Conservation (phyloP, 2,329 filamentous ascomycete genomes). For the Cladobotryum mycophilum region DNA sequence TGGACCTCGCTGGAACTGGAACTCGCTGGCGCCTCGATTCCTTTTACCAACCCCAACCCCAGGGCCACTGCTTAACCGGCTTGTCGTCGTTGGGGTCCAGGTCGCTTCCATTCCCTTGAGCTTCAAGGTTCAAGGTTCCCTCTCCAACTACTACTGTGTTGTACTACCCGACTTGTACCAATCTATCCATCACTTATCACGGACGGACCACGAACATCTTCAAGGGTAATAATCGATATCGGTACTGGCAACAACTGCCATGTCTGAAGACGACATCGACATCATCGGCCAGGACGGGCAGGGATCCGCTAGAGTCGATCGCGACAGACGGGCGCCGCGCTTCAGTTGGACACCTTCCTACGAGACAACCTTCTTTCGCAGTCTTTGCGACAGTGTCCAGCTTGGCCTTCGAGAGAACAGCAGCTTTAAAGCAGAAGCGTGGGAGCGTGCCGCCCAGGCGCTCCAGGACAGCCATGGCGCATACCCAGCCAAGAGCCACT, state of each 20-base stretch:
- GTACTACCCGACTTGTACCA: not conserved
- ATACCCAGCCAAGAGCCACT: slow-evolving; percentile 53
- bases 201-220: not conserved
- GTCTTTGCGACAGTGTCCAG: slow-evolving; percentile 53
- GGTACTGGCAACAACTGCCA: slow-evolving; percentile 12
- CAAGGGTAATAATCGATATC: not conserved
- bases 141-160: not conserved
- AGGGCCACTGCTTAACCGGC: slow-evolving; percentile 9
- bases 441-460: slow-evolving; percentile 50
- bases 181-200: not conserved
- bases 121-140: not conserved
- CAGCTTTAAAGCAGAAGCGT: slow-evolving; percentile 56
- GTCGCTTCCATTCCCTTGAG: slow-evolving; percentile 2
- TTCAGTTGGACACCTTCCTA: slow-evolving; percentile 56
- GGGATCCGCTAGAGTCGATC: slow-evolving; percentile 28
- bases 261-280: slow-evolving; percentile 36
- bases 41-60: not conserved
- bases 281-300: slow-evolving; percentile 31
- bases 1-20: not conserved
- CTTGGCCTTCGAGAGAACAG: slow-evolving; percentile 51
- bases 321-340: slow-evolving; percentile 41
- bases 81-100: slow-evolving; percentile 1
- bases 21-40: slow-evolving; percentile 1
- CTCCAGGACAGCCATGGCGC: slow-evolving; percentile 50
- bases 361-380: slow-evolving; percentile 56